A percentile compares a stretch with the other conserved stretches of the same genome.
Conservation (phyloP, 2,329 filamentous ascomycete genomes). For the Thelonectria discophora region DNA sequence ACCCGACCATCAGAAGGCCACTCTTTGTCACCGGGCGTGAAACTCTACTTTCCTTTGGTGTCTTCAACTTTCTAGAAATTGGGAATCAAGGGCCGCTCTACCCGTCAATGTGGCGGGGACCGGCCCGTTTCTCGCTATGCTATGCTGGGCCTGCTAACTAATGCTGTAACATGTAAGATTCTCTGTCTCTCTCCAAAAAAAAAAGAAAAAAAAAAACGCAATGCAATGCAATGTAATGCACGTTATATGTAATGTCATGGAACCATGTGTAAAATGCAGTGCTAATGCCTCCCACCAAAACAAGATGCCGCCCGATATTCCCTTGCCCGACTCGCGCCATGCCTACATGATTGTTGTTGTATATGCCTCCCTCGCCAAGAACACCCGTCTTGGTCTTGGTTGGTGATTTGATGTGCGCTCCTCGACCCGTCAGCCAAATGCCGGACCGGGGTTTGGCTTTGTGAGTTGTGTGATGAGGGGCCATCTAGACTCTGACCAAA, state of each 20-base stretch:
- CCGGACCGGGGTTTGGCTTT: conserved; percentile 7
- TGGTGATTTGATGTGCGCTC: conserved; percentile 4
- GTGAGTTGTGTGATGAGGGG: conserved; percentile 20
- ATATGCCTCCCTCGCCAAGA: conserved; percentile 23
- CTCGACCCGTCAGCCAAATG: conserved; percentile 4
- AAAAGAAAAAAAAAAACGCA: not conserved
- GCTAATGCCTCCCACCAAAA: conserved; percentile 5
- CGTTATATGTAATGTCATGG: conserved; percentile 9
- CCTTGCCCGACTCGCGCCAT: conserved; percentile 21
- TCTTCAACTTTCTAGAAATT: not conserved
- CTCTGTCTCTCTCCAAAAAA: too few species aligned
- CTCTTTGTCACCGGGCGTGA: not conserved
- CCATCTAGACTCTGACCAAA: conserved; percentile 17
- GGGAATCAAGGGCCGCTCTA: conserved; percentile 13
- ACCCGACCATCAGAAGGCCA: not conserved
- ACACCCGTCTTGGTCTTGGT: not conserved
- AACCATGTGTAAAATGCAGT: conserved; percentile 15
- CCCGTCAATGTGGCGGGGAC: conserved; percentile 20
- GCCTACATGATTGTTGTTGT: conserved; percentile 31
- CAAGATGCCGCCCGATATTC: conserved; percentile 3
- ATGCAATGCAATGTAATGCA: not conserved
- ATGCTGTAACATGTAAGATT: too few species aligned
- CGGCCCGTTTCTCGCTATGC: conserved; percentile 19
- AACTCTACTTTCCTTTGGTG: not conserved
- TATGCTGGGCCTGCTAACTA: too few species aligned